These are phyloP conservation scores for Gossypium ekmanianum DNA, from an alignment of 345 rosid species.

Conservation along the genomic window DNA sequence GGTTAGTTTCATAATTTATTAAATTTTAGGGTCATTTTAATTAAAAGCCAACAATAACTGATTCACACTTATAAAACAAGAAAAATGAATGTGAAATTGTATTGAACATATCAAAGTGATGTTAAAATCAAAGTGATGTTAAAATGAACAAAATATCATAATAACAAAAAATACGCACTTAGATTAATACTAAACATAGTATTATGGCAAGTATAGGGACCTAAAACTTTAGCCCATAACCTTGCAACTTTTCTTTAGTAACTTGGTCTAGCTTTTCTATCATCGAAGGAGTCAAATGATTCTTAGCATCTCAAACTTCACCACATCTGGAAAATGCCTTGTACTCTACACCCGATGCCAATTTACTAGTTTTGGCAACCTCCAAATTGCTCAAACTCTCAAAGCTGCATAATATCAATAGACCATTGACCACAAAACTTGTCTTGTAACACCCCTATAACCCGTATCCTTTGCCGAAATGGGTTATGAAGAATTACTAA, in stretches of 20 bases:
- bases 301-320: conserved; percentile 46
- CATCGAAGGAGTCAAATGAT: conserved; percentile 46
- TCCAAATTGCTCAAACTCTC: conserved; percentile 41
- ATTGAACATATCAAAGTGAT: too few species aligned
- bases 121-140: too few species aligned
- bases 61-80: too few species aligned
- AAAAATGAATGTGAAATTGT: too few species aligned
- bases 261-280: conserved; percentile 30
- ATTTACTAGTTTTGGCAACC: conserved; percentile 37
- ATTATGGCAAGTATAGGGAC: not conserved
- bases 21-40: too few species aligned
- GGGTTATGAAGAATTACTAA: too few species aligned
- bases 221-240: conserved; percentile 31
- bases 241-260: conserved; percentile 29
- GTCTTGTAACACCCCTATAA: not conserved
- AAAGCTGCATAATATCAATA: conserved; percentile 50
- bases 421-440: conserved; percentile 30
- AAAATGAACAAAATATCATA: not conserved
- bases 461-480: too few species aligned
- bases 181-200: too few species aligned
- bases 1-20: too few species aligned
- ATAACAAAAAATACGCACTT: too few species aligned
- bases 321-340: conserved; percentile 44
- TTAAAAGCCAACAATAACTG: too few species aligned
- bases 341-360: conserved; percentile 27